Base-by-base conservation (phyloP, 2,329 filamentous ascomycete genomes). In the Cladorrhinum sp. region DNA sequence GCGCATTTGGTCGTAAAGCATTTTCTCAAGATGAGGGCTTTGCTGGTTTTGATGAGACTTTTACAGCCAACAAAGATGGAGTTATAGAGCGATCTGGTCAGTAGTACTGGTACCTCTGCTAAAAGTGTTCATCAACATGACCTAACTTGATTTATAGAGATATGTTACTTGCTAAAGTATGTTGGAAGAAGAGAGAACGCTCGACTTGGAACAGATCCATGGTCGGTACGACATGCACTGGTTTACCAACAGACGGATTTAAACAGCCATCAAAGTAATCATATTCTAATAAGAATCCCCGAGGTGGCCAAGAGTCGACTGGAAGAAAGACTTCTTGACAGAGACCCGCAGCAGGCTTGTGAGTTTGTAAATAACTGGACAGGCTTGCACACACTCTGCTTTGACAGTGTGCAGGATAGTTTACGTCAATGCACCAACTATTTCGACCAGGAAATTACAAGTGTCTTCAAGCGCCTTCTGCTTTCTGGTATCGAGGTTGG, bases 91-190 rank as follows among this genome's bases (percentile, higher is more conserved):
- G 16, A 10, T 16, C 12, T 32, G 27, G 27, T 32, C 12, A 32
- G 27, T 32, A 12, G 27, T 32, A n/a, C n/a, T n/a, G n/a, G n/a
- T n/a, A n/a, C n/a, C n/a, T n/a, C n/a, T n/a, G n/a, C n/a, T n/a
- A n/a, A n/a, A n/a, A n/a, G n/a, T n/a, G n/a, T n/a, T n/a, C n/a
- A n/a, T n/a, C n/a, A n/a, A n/a, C n/a, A n/a, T n/a, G 12, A 6
- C 12, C 27, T 32, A 32, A 32, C 27, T 32, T 32, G 27, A 32
- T 32, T 4, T 23, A 12, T n/a, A 51, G 49, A 51, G 49, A 23
- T 51, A 16, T 51, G 49, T 25, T 51, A 51, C n/a, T n/a, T 51
- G n/a, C 23, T 51, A 23, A 51, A 51, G 13, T 51, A 51, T 25
- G 49, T 25, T 51, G 49, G 16, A 10, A 13, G 7, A 22, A 51